Evolutionary conservation across 2,329 filamentous ascomycete species (phyloP), one percentile per base, ranked within the genome.

Genomic region (Phyllosticta paracitricarpa): DNA sequence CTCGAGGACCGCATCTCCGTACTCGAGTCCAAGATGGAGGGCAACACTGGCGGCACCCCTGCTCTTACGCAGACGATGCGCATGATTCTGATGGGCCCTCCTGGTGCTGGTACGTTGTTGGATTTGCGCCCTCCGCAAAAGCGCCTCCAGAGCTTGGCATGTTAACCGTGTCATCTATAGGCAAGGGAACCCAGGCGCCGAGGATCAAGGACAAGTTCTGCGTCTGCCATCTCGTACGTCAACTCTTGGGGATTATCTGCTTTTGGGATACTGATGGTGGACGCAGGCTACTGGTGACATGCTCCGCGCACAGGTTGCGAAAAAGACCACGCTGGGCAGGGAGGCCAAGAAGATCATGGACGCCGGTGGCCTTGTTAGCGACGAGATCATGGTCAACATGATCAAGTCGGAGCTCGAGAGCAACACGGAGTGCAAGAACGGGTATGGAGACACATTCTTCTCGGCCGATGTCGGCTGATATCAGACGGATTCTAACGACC

Each of bases 291-390:
- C 94, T 63, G 94, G 94, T 76, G 94, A 99, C 79, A 99, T 99
- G 94, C 85, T 99, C 72, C 91, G 94, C 72, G 96, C 92, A 68
- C 94, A 99, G 78, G 94, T 99, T 73, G 89, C 93, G 67, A 95
- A 96, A 81, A 97, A 97, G 86, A 99, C 94, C 62, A 79, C 89
- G 63, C 86, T 99, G 66, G 94, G 94, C 69, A 85, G 89, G 73
- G 91, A 97, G 81, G 94, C 94, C 67, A 99, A 99, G 87, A 97
- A 97, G 86, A 99, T 99, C 77, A 99, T 99, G 94, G 94, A 99
- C 74, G 89, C 93, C 75, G 94, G 94, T 70, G 93, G 93, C 68
- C 86, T 99, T 63, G 94, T 99, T 75, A 96, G 91, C 77, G 94
- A 99, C 77, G 93, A 97, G 75, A 99, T 99, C 74, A 93, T 99